phyloP scores from a whole-genome alignment of 2,329 filamentous ascomycete species.

The Cladosporium sphaerospermum region DNA sequence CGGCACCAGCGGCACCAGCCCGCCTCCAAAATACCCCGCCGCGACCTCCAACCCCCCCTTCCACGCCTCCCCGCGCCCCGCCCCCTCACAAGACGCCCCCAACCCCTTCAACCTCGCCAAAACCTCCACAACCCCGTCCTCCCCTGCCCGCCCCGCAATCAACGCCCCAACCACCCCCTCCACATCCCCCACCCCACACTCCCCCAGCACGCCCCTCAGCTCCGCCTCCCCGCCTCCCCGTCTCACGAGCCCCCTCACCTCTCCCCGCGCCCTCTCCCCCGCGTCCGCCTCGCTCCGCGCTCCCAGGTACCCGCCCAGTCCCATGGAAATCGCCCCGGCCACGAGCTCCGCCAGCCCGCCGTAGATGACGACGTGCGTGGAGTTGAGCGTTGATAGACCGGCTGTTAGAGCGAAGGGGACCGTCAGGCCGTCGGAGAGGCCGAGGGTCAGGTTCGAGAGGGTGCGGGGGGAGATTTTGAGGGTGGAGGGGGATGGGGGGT shows the following conservation, averaged over 20 bases:
- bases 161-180: neutral
- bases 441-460: conserved; percentile 40
- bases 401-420: conserved; percentile 40
- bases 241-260: conserved; percentile 29
- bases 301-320: conserved; percentile 38
- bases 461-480: conserved; percentile 29
- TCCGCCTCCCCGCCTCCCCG: conserved; percentile 21
- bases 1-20: conserved; percentile 63
- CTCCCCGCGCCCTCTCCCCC: conserved; percentile 33
- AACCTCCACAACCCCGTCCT: conserved; percentile 38
- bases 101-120: conserved; percentile 44
- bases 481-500: neutral
- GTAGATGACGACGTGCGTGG: conserved; percentile 35
- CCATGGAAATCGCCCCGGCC: conserved; percentile 39
- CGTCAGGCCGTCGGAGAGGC: conserved; percentile 38
- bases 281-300: conserved; percentile 48
- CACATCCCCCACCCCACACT: conserved; percentile 30
- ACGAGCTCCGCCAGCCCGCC: conserved; percentile 37
- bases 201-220: conserved; percentile 36
- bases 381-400: conserved; percentile 35
- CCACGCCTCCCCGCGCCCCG: conserved; percentile 34
- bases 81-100: conserved; percentile 28
- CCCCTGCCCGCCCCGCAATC: conserved; percentile 6
- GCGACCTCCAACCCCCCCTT: conserved; percentile 60
- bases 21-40: conserved; percentile 63